Evolutionary conservation across 495 filamentous ascomycete species (phyloP).

Genomic region (Sabuloglossum arenarium): DNA sequence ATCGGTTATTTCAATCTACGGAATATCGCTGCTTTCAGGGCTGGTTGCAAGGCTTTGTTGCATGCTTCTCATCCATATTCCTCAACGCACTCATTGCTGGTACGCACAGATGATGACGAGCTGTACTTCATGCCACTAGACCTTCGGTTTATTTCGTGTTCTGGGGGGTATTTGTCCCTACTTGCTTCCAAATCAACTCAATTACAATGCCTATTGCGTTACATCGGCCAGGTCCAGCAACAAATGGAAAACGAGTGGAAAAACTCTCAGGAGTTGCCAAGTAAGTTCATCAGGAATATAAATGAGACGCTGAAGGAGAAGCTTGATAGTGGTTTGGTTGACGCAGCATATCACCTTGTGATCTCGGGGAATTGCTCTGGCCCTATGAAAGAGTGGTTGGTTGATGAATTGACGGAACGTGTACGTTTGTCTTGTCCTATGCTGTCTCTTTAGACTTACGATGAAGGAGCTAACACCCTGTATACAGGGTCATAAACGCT

Average conservation of each 20-base stretch:
- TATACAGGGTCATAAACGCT: constrained; percentile 74
- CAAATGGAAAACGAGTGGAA: constrained; percentile 66
- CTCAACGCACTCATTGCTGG: constrained; percentile 56
- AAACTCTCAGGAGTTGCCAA: constrained; percentile 58
- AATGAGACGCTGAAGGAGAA: constrained; percentile 43
- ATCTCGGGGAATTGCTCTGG: constrained; percentile 65
- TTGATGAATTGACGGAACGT: constrained; percentile 68
- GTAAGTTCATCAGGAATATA: constrained; percentile 51
- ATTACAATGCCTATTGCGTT: constrained; percentile 65
- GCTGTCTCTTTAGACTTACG: not conserved
- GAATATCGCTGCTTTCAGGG: not conserved
- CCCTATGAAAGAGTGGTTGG: constrained; percentile 65
- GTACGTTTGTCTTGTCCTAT: constrained; percentile 21
- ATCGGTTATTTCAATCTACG: constrained; percentile 43
- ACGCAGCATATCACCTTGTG: constrained; percentile 68
- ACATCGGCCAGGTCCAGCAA: constrained; percentile 53
- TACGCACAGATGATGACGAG: constrained; percentile 15
- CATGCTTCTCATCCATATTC: constrained; percentile 55
- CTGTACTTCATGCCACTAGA: constrained; percentile 57
- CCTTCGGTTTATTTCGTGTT: constrained; percentile 58
- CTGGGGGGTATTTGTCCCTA: constrained; percentile 59
- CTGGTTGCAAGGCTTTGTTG: constrained; percentile 15
- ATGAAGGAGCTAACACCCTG: not conserved
- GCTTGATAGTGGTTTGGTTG: constrained; percentile 40
- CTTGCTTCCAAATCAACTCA: constrained; percentile 73